Percentiles rank a stretch among this genome's conserved stretches.
These are phyloP conservation scores for Arabis hirsuta DNA, from an alignment of 345 rosid genomes.

Conservation along the genomic window DNA sequence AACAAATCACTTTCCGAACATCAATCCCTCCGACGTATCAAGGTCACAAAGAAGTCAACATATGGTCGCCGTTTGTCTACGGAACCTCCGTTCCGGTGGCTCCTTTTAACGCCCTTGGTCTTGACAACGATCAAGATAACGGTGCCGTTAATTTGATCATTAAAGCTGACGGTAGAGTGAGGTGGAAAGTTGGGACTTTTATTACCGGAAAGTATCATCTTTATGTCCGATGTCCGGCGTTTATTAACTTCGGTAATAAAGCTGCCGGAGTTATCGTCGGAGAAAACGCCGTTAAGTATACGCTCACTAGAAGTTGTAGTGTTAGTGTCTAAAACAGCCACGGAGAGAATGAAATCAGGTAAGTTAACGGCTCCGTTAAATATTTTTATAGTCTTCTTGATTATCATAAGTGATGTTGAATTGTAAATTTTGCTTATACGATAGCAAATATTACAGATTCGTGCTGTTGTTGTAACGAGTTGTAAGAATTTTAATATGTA, in stretches of 20 bases:
- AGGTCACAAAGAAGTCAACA: constrained; percentile 60
- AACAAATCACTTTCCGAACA: constrained; percentile 76
- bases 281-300: constrained; percentile 73
- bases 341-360: constrained; percentile 15
- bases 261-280: constrained; percentile 57
- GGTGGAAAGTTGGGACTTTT: constrained; percentile 80
- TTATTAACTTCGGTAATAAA: constrained; percentile 54
- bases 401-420: constrained; percentile 26
- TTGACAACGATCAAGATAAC: constrained; percentile 55
- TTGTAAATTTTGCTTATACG: constrained; percentile 41
- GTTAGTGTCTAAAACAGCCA: constrained; percentile 61
- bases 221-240: constrained; percentile 62
- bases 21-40: constrained; percentile 56
- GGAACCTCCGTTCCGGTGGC: constrained; percentile 77
- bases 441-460: constrained; percentile 40
- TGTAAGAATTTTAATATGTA: constrained; percentile 27
- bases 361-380: constrained; percentile 7
- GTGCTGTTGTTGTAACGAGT: constrained; percentile 21
- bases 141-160: constrained; percentile 54
- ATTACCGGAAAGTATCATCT: constrained; percentile 67
- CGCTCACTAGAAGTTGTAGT: constrained; percentile 56
- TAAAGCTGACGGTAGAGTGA: constrained; percentile 77
- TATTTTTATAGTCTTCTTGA: constrained; percentile 5
- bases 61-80: constrained; percentile 81
- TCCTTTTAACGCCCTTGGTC: constrained; percentile 59